Conservation (phyloP, 495 filamentous ascomycete species). For the Zalerion maritima region DNA sequence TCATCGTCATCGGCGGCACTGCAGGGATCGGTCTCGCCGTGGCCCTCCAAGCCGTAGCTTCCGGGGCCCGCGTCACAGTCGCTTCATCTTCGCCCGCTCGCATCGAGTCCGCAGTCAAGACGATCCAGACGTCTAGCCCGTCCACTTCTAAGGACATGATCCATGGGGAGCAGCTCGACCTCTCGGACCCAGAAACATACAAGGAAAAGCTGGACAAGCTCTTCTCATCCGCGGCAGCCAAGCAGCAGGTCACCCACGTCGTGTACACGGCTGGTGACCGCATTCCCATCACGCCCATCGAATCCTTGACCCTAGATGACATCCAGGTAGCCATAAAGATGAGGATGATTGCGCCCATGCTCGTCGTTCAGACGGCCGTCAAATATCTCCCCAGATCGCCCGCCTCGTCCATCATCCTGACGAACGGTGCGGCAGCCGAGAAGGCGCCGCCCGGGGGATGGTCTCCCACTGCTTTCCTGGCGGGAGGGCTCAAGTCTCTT, state of each 20-base stretch:
- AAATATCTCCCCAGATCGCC: conserved; percentile 26
- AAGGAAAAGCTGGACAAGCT: conserved; percentile 28
- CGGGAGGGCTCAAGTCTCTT: conserved; percentile 24
- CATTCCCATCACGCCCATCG: conserved; percentile 18
- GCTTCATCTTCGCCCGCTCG: conserved; percentile 32
- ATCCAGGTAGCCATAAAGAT: conserved; percentile 29
- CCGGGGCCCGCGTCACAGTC: conserved; percentile 37
- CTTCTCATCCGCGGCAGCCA: conserved; percentile 20
- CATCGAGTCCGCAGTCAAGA: conserved; percentile 22
- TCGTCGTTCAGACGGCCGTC: conserved; percentile 36
- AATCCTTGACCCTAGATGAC: conserved; percentile 21
- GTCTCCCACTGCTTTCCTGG: conserved; percentile 26
- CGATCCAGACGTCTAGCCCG: conserved; percentile 23
- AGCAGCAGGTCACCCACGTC: conserved; percentile 40
- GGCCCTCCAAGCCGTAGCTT: conserved; percentile 33
- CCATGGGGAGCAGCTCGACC: conserved; percentile 34
- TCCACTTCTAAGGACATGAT: conserved; percentile 14
- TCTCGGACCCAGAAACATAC: conserved; percentile 29
- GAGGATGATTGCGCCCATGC: conserved; percentile 34
- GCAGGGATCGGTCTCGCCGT: conserved; percentile 43
- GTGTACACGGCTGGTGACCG: conserved; percentile 43
- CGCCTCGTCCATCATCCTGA: conserved; percentile 37
- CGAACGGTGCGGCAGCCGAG: conserved; percentile 31
- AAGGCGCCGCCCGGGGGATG: conserved; percentile 34
- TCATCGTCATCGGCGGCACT: conserved; percentile 41